These are phyloP conservation scores for Solanum medicagineum DNA, from an alignment of 257 asterid species.

Conservation along the genomic window DNA sequence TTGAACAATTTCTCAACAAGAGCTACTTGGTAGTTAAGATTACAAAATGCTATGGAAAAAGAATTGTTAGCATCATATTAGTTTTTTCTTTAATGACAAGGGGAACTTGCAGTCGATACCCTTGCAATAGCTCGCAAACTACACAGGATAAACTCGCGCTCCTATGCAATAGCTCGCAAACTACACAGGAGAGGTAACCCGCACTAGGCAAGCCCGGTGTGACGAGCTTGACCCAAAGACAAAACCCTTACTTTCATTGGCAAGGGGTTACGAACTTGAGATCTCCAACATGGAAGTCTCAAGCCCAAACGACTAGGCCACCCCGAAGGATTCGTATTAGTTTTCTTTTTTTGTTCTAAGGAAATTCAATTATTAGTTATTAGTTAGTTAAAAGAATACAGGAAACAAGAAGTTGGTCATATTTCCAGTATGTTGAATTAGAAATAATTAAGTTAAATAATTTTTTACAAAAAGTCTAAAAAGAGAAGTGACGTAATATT, in stretches of 20 bases:
- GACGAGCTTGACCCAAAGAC: too few relatives aligned
- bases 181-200: too few relatives aligned
- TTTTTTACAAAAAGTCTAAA: not conserved
- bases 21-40: not conserved
- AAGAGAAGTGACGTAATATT: not conserved
- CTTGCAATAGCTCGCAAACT: too few relatives aligned
- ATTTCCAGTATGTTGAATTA: not conserved
- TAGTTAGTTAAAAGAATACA: not conserved
- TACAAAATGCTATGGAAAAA: not conserved
- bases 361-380: not conserved
- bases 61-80: not conserved
- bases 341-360: not conserved
- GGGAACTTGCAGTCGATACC: too few relatives aligned
- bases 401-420: not conserved
- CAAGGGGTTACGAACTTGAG: too few relatives aligned
- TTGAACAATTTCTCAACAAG: not conserved
- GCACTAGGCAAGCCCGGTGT: too few relatives aligned
- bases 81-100: not conserved
- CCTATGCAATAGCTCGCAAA: too few relatives aligned
- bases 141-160: too few relatives aligned
- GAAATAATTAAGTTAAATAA: not conserved
- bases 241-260: too few relatives aligned
- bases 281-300: too few relatives aligned
- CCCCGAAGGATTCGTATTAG: not conserved
- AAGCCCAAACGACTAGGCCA: too few relatives aligned